Evolutionary conservation across 768 basidiomycete genomes (phyloP), one percentile per base, ranked within the genome.

Genomic region (Boletus coccyginus): DNA sequence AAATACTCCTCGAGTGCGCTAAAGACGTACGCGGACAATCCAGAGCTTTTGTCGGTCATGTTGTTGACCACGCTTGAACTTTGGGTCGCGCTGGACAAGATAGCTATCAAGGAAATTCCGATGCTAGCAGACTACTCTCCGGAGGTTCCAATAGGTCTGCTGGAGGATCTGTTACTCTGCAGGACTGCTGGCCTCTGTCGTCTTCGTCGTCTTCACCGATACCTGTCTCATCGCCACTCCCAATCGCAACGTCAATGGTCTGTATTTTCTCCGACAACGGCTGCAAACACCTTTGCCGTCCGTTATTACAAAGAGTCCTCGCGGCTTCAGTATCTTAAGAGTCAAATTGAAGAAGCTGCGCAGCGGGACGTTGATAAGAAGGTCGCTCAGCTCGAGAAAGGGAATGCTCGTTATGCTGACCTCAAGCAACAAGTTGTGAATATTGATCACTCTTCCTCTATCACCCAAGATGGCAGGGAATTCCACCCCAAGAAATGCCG

Each of bases 1-100:
- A 44, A 57, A 8, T 74, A 78, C 46, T 61, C 64, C 5, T 52
- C 58, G 1, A 52, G 62, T 1, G 72, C 78, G 1, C 31, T 46
- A 24, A 32, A n/a, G 0, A 50, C 60, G 8, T 78, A 77, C 47
- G 47, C 50, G 14, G 56, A 60, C 21, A 77, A 71, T 43, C 74
- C 78, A 9, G 77, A 80, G 54, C 47, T 58, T n/a, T 42, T 61
- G 6, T 73, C 72, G 12, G 52, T 75, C 17, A 77, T 81, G 73
- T 58, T 82, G 35, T 66, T 83, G 47, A 77, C 76, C 6, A 55
- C 76, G 33, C 61, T 81, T 24, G 74, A 79, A 32, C 66, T 83
- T 17, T 83, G 82, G 81, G 68, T 78, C 1, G 77, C 74, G 0
- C 66, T 82, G 7, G 81, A 83, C 58, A 70, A 58, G 27, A 33